phyloP scores from a whole-genome alignment of 1,139 yeast species.

The Yamadazyma atlantica region DNA sequence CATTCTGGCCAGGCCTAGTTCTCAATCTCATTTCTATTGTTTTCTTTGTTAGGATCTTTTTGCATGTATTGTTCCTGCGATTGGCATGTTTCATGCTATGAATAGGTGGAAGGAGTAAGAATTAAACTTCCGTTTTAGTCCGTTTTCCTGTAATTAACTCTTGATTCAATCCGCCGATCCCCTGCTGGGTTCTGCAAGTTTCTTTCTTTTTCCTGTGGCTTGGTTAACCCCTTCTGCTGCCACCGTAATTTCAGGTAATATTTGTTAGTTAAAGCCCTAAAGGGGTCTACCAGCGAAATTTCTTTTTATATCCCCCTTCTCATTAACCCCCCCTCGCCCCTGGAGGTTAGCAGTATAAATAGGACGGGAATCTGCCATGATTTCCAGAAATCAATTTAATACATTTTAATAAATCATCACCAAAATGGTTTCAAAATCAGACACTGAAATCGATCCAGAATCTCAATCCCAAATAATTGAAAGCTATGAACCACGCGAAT shows the following conservation, averaged over 20 bases:
- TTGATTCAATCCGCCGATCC: neutral
- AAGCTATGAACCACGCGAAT: constrained; percentile 28
- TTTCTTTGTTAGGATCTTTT: no score
- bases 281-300: neutral
- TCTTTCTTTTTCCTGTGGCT: neutral
- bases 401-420: neutral
- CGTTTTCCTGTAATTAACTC: no score
- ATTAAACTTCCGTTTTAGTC: no score
- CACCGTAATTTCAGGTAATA: neutral
- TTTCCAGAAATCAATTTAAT: neutral
- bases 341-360: no score
- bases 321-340: neutral
- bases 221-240: neutral
- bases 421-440: constrained; percentile 16
- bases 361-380: no score
- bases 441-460: constrained; percentile 25
- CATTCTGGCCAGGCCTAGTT: no score
- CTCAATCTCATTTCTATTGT: no score
- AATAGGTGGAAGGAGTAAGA: no score
- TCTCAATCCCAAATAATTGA: constrained; percentile 27
- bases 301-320: neutral
- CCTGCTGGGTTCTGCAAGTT: neutral
- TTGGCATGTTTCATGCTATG: no score
- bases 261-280: no score
- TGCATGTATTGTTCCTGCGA: no score